Evolutionary conservation across 2,329 filamentous ascomycete species (phyloP), one percentile per base, ranked within the genome.

Genomic region (Aspergillus ochraceus): DNA sequence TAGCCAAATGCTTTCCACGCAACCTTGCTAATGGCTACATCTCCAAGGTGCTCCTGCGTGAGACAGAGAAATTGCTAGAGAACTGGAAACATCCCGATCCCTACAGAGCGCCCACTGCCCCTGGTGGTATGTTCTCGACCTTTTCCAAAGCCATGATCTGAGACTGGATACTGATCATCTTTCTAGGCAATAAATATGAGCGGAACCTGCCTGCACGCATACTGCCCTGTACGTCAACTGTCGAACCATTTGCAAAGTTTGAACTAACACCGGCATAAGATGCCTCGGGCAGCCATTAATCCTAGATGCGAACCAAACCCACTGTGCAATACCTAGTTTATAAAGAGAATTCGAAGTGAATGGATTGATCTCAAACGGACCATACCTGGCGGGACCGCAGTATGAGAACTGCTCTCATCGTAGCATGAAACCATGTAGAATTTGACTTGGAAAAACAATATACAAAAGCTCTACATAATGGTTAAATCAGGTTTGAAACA

Each of bases 71-170:
- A 68, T 76, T 97, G 60, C 81, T 99, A 64, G 87, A 95, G 71
- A 90, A 89, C 77, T 99, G 94, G 94, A 98, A 98, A 81, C 95
- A 99, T 74, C 95, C 95, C 3, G 95, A 99, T 76, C 93, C 95
- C 32, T 98, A 97, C 76, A 83, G 86, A 68, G 86, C 89, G 66
- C 95, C 95, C 14, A 96, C 92, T 47, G 94, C 95, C 45, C 95
- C 95, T 11, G 95, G 95, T 84, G 95, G 94, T 95, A 81, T 65
- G 85, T 72, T 36, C 57, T 22, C 42, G 26, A 54, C n/a, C 22
- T n/a, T 20, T 45, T 20, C 9, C 30, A 6, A n/a, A 24, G 8
- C 12, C 36, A 47, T 10, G 10, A 30, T 10, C 24, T 11, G 14
- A 49, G n/a, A 50, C 20, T 9, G 52, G 58, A 62, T 29, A 54